Base-by-base conservation (phyloP, 2,329 filamentous ascomycete genomes). In the Talaromyces marneffei region DNA sequence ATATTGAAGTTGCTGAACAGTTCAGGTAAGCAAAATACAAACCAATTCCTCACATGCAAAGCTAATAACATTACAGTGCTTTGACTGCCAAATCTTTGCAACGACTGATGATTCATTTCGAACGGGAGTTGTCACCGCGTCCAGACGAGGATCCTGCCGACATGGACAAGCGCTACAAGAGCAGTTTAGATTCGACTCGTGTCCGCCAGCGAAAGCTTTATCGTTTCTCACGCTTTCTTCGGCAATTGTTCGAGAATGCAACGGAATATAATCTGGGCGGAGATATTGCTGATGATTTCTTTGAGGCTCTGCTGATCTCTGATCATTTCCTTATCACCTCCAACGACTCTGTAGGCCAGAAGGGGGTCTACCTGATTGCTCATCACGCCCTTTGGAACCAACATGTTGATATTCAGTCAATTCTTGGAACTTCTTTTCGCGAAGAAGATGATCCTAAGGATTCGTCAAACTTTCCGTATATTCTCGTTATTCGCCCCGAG, bases 111-210 rank as follows among this genome's bases (percentile, higher is more conserved):
- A 84, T 87, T 64, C 94, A 94, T 18, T 99, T 97, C 68, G 94
- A 97, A 74, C 88, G 87, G 68, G 94, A 99, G 74, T 81, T 97
- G 56, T 89, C 93, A 66, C 85, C 88, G 60, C 89, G 91, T 67
- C 87, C 90, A 1, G 91, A 92, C 67, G 92, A 97, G 75, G 89
- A 88, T 61, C 85, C 88, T 0, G 79, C 85, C 8, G 93, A 97
- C 65, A 96, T 97, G 89, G 95, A 94, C 75, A 97, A 96, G 78
- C 86, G 94, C 50, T 99, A 97, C 80, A 97, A 97, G 77, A 89
- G 91, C 64, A 92, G 92, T 65, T 80, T 99, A 2, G 94, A 99
- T 74, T 97, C 94, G 0, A 95, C 97, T 23, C 91, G 94, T 69
- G 92, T 97, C 61, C 87, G 94, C 23, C 94, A 99, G 76, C 85